These are phyloP conservation scores for Phialophora tarda DNA, from an alignment of 2,329 filamentous ascomycete species.

Conservation along the genomic window DNA sequence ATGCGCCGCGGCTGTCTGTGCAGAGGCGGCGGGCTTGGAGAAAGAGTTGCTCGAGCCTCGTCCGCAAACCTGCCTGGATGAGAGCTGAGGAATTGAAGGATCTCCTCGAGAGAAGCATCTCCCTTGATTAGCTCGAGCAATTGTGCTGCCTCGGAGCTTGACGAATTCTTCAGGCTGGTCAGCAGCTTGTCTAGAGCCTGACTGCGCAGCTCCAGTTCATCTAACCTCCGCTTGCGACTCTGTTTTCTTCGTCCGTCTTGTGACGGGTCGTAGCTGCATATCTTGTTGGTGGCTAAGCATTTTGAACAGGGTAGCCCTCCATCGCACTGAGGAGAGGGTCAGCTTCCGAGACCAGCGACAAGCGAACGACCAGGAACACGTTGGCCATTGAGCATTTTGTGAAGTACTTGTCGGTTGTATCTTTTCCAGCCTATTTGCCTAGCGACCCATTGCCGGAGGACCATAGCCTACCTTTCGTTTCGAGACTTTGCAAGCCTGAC, in stretches of 20 bases:
- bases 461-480: conserved; percentile 27
- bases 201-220: conserved; percentile 46
- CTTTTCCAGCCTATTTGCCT: background rate
- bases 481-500: conserved; percentile 24
- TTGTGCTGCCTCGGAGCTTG: conserved; percentile 40
- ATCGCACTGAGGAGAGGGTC: conserved; percentile 42
- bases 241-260: conserved; percentile 48
- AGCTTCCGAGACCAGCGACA: background rate
- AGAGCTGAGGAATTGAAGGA: conserved; percentile 39
- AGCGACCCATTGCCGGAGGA: background rate
- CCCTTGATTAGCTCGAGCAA: conserved; percentile 43
- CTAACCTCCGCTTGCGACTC: conserved; percentile 45
- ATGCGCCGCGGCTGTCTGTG: conserved; percentile 17
- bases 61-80: conserved; percentile 24
- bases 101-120: conserved; percentile 41
- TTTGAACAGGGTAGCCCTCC: conserved; percentile 46
- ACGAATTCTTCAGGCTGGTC: conserved; percentile 41
- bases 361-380: background rate
- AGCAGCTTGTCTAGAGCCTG: conserved; percentile 44
- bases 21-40: conserved; percentile 24
- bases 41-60: conserved; percentile 19
- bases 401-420: background rate
- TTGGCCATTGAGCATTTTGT: background rate
- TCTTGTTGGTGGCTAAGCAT: conserved; percentile 42
- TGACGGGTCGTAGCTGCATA: conserved; percentile 47